Evolutionary conservation across 2,329 filamentous ascomycete genomes (phyloP).

Genomic region (Magnaporthiopsis poae): DNA sequence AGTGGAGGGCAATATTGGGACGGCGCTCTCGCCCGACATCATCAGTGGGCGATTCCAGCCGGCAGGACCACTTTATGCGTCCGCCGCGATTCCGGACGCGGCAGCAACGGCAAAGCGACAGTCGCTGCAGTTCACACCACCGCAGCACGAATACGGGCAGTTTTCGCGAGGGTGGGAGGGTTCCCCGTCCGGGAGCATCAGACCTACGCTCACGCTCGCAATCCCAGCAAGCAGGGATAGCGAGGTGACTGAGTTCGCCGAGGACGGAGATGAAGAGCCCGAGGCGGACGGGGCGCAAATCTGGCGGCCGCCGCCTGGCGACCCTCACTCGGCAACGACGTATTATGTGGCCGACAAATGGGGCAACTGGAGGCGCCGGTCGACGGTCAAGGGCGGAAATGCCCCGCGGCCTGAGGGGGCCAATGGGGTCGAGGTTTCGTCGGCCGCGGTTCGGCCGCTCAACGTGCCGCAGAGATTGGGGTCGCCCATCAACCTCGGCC

Average conservation of each 20-base stretch:
- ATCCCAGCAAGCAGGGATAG: conserved; percentile 30
- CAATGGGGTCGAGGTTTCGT: neutral
- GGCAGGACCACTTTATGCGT: conserved; percentile 10
- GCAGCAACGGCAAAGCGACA: neutral
- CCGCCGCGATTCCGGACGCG: neutral
- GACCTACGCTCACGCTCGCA: conserved; percentile 32
- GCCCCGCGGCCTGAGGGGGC: too few relatives aligned
- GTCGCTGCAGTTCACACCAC: conserved; percentile 12
- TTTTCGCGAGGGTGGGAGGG: neutral
- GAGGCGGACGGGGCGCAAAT: conserved; percentile 30
- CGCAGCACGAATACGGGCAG: conserved; percentile 8
- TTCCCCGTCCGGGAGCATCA: conserved; percentile 12
- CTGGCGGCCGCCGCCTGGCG: conserved; percentile 40
- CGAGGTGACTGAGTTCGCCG: conserved; percentile 43
- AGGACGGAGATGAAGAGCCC: conserved; percentile 31
- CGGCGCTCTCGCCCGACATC: conserved; percentile 32
- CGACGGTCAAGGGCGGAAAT: neutral
- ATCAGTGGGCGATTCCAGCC: conserved; percentile 13
- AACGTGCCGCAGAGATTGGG: conserved; percentile 16
- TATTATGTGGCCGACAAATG: conserved; percentile 42
- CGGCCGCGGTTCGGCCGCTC: conserved; percentile 8
- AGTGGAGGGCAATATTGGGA: conserved; percentile 26
- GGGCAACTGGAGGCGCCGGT: conserved; percentile 36
- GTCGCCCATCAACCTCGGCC: conserved; percentile 17
- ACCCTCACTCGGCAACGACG: conserved; percentile 34